A percentile compares a stretch with the other conserved stretches of the same genome.
phyloP scores from a whole-genome alignment of 108 stramenopile genomes.

The Skeletonema costatum region DNA sequence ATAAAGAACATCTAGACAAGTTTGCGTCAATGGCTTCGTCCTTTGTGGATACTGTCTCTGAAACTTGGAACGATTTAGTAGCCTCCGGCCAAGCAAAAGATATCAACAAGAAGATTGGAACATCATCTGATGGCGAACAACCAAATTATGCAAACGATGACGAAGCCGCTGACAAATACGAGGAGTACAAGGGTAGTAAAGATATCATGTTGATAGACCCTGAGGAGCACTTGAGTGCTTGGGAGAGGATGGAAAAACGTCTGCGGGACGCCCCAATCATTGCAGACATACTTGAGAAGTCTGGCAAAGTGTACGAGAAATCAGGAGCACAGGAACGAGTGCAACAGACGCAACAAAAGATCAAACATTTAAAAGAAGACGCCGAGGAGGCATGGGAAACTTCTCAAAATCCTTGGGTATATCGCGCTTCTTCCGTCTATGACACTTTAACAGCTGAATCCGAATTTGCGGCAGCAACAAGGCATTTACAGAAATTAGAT shows the following conservation, averaged over 20 bases:
- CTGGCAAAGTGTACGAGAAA: constrained; percentile 71
- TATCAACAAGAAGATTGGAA: constrained; percentile 85
- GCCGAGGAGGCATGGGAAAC: constrained; percentile 97
- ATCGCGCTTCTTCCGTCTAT: constrained; percentile 92
- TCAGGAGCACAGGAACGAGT: constrained; percentile 67
- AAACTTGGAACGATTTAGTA: constrained; percentile 86
- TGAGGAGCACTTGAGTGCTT: constrained; percentile 88
- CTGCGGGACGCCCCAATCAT: constrained; percentile 95
- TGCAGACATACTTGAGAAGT: constrained; percentile 62
- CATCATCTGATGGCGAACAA: constrained; percentile 43
- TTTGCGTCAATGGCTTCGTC: constrained; percentile 5
- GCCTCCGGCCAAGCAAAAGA: constrained; percentile 68
- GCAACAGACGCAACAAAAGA: constrained; percentile 60
- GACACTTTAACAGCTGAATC: constrained; percentile 97
- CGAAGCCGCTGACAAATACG: constrained; percentile 68
- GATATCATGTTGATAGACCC: constrained; percentile 93
- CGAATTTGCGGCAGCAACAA: constrained; percentile 88
- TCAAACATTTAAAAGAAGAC: constrained; percentile 83
- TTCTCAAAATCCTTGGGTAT: constrained; percentile 98
- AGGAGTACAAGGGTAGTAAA: constrained; percentile 74
- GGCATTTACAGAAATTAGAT: constrained; percentile 94
- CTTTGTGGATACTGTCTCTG: constrained; percentile 57
- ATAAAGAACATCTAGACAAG: constrained; percentile 33
- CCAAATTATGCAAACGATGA: constrained; percentile 55
- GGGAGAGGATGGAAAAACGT: constrained; percentile 92